Percentiles rank a stretch among this genome's conserved stretches.
These are phyloP conservation scores for Chamaecrista fasciculata DNA, from an alignment of 306 rosid genomes.

Conservation along the genomic window DNA sequence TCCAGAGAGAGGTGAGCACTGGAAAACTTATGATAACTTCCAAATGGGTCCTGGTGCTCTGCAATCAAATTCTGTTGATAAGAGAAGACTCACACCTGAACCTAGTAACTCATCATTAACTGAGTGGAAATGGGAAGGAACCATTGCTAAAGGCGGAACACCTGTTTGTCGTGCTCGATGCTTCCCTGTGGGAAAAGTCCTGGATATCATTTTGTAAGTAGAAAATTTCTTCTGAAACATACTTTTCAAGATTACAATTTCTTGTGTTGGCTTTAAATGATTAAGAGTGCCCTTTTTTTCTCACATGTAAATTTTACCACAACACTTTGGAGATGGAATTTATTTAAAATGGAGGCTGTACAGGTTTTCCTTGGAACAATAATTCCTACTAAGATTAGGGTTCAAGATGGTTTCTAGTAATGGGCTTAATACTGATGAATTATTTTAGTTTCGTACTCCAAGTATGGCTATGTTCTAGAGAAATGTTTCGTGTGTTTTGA, in stretches of 20 bases:
- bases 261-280: conserved; percentile 13
- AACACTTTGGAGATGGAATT: conserved; percentile 7
- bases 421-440: neutral
- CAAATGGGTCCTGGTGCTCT: conserved; percentile 51
- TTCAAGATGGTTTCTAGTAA: neutral
- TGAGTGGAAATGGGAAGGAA: conserved; percentile 99
- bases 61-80: conserved; percentile 47
- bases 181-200: conserved; percentile 90
- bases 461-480: neutral
- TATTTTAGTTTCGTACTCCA: neutral
- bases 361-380: neutral
- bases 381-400: neutral
- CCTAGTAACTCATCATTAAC: conserved; percentile 52
- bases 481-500: neutral
- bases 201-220: conserved; percentile 83
- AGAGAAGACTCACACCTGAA: conserved; percentile 69
- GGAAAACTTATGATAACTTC: conserved; percentile 66
- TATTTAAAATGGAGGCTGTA: neutral
- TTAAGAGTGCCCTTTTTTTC: neutral
- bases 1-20: conserved; percentile 54
- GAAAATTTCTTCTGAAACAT: conserved; percentile 3
- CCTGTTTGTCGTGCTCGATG: conserved; percentile 97
- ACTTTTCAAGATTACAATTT: conserved; percentile 2
- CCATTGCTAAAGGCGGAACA: conserved; percentile 97
- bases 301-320: neutral